Percentiles rank a stretch among this genome's conserved stretches.
Conservation (phyloP, 1,139 yeast species). For the Geotrichum histeridarum region DNA sequence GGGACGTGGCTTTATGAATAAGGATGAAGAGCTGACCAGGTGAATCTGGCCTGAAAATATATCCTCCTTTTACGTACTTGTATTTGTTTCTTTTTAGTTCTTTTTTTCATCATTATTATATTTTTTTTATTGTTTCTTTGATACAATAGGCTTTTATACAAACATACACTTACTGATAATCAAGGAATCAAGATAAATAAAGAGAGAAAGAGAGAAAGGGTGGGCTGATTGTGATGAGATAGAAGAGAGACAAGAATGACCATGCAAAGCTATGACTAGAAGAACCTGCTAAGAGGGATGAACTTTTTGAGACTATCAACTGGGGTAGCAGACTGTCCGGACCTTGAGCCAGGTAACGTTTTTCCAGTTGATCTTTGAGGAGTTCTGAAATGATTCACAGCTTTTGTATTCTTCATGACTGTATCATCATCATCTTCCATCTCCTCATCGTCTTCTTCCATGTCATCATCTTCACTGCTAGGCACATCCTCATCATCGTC, state of each 20-base stretch:
- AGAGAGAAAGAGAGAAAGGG: neutral
- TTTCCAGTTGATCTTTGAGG: constrained; percentile 4
- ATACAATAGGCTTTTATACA: neutral
- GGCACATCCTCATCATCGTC: neutral
- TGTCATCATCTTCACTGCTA: constrained; percentile 1
- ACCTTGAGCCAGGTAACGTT: constrained; percentile 16
- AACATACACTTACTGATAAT: neutral
- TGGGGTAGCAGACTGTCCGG: constrained; percentile 2
- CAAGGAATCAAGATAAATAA: neutral
- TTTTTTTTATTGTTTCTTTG: neutral
- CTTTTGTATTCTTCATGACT: neutral
- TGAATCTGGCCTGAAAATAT: no score
- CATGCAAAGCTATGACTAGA: constrained; percentile 11
- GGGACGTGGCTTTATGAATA: neutral
- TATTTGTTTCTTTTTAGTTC: neutral
- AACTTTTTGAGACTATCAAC: constrained; percentile 25
- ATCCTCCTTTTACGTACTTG: neutral
- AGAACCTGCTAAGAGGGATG: constrained; percentile 25
- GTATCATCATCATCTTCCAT: constrained; percentile 13
- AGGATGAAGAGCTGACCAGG: neutral
- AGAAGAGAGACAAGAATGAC: no score
- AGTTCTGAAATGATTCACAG: neutral
- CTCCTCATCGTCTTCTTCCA: constrained; percentile 13
- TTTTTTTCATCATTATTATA: neutral
- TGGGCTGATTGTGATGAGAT: neutral